Evolutionary conservation across 306 rosid species (phyloP).

Genomic region (Senna tora): DNA sequence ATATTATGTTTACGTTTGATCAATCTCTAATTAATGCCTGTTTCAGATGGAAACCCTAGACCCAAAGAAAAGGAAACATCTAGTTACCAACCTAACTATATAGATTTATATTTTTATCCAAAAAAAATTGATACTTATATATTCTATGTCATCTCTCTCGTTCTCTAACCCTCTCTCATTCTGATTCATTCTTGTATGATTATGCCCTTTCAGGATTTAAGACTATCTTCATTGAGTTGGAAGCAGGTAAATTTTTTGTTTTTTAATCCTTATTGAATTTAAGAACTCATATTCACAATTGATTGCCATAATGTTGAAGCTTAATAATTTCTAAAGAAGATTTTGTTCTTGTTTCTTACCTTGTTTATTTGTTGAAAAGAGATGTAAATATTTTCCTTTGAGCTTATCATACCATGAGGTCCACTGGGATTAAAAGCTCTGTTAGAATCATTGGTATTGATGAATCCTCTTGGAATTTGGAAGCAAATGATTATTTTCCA

Average conservation of each 20-base stretch:
- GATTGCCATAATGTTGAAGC: neutral
- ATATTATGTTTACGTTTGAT: neutral
- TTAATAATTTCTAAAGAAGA: neutral
- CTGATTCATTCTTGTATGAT: slow-evolving; percentile 38
- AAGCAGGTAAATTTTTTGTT: slow-evolving; percentile 65
- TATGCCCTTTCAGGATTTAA: slow-evolving; percentile 62
- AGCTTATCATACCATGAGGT: neutral
- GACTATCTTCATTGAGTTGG: slow-evolving; percentile 55
- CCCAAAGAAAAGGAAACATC: neutral
- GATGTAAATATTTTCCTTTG: neutral
- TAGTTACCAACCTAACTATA: neutral
- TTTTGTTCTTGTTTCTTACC: neutral
- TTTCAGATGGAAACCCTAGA: neutral
- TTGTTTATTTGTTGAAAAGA: slow-evolving; percentile 12
- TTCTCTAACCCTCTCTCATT: neutral
- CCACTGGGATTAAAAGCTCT: neutral
- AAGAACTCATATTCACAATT: neutral
- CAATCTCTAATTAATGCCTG: neutral
- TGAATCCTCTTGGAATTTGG: slow-evolving; percentile 11
- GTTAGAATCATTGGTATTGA: slow-evolving; percentile 17
- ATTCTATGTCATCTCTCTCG: neutral
- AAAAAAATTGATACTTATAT: neutral
- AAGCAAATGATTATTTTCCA: neutral
- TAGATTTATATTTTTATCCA: neutral
- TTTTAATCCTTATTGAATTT: slow-evolving; percentile 15